Evolutionary conservation across 148 eudicot genomes (phyloP), one percentile per base, ranked within the genome.

Genomic region (Nyssa sinensis): DNA sequence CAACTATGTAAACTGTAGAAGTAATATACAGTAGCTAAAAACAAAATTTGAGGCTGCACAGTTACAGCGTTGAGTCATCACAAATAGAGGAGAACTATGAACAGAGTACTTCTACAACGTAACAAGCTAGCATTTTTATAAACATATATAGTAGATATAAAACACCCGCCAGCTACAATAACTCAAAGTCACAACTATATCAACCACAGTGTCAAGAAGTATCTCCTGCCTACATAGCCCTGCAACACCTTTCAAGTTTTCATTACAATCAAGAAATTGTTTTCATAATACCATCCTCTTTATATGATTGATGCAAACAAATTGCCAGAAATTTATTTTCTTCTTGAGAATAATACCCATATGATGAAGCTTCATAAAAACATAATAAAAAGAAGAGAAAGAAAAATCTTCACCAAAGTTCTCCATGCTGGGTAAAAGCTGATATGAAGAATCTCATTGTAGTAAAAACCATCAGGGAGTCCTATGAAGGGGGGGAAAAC

Each of bases 201-300:
- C 44, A 23, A 70, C 62, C 63, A 32, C 19, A n/a, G 23, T 33
- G 5, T n/a, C 44, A 55, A 61, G 25, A 44, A 70, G 24, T 55
- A 70, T 55, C 44, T 21, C 47, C 55, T 23, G 6, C 41, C 62
- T 69, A 30, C 30, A 31, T n/a, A 61, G 41, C 41, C 32, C 37
- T 37, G 53, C 7, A n/a, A 53, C 21, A 69, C 62, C 62, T 53
- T 69, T 69, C 33, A 32, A 69, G 32, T 44, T 11, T 53, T 53
- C 24, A 57, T 21, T 31, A 17, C 10, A 5, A 53, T 53, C 62
- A 53, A 31, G 31, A 4, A 49, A 55, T 31, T 32, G 12, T 32
- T 69, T 44, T 44, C 51, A 44, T 44, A 14, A 44, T 37, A 37
- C 5, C 8, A 37, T 3, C n/a, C 41, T 37, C 44, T 39, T 39